Conservation (phyloP, 306 rosid species). For the Cucurbita moschata region DNA sequence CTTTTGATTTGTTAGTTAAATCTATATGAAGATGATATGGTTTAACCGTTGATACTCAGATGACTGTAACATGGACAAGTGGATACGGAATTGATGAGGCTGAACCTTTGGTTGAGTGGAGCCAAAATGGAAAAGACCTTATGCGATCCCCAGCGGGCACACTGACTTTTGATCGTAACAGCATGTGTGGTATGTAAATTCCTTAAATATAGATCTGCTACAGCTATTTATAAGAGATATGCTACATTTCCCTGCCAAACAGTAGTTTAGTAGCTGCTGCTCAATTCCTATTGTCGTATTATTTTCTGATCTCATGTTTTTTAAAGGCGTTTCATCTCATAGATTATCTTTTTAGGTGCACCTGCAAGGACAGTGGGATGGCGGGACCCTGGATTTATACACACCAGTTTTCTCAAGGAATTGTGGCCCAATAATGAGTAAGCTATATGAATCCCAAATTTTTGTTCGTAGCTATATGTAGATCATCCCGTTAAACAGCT, state of each 20-base stretch:
- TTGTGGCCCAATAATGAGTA: conserved; percentile 79
- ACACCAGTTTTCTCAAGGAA: conserved; percentile 68
- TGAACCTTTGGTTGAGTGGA: conserved; percentile 83
- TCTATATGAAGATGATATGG: neutral
- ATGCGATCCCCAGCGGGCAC: conserved; percentile 62
- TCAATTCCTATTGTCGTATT: neutral
- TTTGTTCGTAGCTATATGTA: conserved; percentile 5
- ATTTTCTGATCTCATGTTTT: neutral
- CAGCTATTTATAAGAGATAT: neutral
- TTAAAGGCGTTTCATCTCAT: conserved; percentile 1
- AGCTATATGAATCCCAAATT: conserved; percentile 5
- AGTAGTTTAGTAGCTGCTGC: neutral
- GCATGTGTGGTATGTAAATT: conserved; percentile 58
- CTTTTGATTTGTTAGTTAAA: neutral
- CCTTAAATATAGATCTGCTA: neutral
- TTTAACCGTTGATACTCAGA: conserved; percentile 24
- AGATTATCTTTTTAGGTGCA: conserved; percentile 39
- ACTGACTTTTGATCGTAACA: conserved; percentile 57
- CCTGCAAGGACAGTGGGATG: conserved; percentile 91
- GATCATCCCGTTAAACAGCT: neutral
- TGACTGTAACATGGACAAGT: conserved; percentile 94
- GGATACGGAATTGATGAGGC: conserved; percentile 72
- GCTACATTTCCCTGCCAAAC: neutral
- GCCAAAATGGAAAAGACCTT: conserved; percentile 35
- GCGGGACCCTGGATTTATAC: conserved; percentile 90